Conservation (phyloP, 2,329 filamentous ascomycete species). For the Microsporum canis region DNA sequence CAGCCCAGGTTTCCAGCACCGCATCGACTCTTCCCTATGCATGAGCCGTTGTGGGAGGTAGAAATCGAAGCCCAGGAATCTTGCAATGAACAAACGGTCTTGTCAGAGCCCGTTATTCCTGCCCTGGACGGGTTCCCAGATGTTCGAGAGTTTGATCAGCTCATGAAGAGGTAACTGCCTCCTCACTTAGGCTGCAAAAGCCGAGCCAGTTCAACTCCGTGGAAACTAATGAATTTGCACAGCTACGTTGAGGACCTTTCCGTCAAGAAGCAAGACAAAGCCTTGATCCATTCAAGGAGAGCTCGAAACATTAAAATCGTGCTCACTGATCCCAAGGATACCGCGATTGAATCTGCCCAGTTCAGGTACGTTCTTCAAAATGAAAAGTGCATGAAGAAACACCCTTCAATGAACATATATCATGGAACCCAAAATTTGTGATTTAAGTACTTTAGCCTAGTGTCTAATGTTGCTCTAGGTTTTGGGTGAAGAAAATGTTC, state of each 20-base stretch:
- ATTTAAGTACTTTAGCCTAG: neutral
- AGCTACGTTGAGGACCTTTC: constrained; percentile 42
- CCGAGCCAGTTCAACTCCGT: neutral
- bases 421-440: constrained; percentile 4
- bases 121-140: constrained; percentile 36
- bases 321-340: constrained; percentile 40
- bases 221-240: neutral
- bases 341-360: constrained; percentile 40
- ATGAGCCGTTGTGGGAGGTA: constrained; percentile 26
- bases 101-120: constrained; percentile 36
- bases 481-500: constrained; percentile 46
- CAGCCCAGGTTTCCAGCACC: constrained; percentile 23
- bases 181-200: neutral
- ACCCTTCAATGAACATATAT: neutral
- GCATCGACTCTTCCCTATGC: constrained; percentile 25
- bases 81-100: constrained; percentile 32
- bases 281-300: constrained; percentile 38
- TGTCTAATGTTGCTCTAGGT: constrained; percentile 23
- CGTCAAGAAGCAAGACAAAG: constrained; percentile 43
- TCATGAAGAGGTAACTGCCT: constrained; percentile 33
- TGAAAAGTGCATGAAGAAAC: neutral
- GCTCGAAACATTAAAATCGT: constrained; percentile 39
- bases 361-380: constrained; percentile 30
- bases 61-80: constrained; percentile 37
- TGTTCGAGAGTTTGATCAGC: constrained; percentile 36